phyloP scores from a whole-genome alignment of 176 grass and related monocot species.

The Oryza meyeriana region DNA sequence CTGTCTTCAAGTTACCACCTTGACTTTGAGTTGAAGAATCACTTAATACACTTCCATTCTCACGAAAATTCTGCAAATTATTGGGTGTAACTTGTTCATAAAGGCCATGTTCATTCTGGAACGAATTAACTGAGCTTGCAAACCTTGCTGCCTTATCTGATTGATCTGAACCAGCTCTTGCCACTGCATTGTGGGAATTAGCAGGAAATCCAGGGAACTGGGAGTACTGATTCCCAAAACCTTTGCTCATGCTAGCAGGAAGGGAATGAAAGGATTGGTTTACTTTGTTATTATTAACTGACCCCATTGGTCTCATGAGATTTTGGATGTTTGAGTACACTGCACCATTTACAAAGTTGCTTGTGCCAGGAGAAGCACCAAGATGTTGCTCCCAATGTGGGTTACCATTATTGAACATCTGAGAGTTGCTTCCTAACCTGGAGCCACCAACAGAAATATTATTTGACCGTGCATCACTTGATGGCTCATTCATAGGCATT shows the following conservation, averaged over 20 bases:
- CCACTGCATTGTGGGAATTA: constrained; percentile 8
- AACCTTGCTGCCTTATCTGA: constrained; percentile 22
- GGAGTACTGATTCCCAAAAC: constrained; percentile 36
- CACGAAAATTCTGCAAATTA: constrained; percentile 41
- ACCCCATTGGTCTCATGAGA: constrained; percentile 21
- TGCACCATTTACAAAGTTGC: constrained; percentile 41
- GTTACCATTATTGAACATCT: constrained; percentile 29
- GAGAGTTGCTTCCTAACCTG: constrained; percentile 29
- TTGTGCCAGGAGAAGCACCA: constrained; percentile 27
- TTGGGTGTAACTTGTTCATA: constrained; percentile 18
- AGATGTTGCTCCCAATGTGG: constrained; percentile 29
- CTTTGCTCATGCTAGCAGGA: constrained; percentile 13
- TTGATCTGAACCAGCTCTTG: constrained; percentile 24
- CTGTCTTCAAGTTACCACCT: constrained; percentile 17
- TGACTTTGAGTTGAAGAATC: constrained; percentile 9
- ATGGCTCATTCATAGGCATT: constrained; percentile 38
- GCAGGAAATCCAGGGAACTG: constrained; percentile 28
- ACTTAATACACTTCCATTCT: constrained; percentile 29
- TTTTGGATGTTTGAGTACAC: constrained; percentile 35
- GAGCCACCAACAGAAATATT: constrained; percentile 16
- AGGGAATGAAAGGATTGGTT: constrained; percentile 29
- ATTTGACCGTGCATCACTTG: constrained; percentile 44
- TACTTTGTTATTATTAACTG: constrained; percentile 37
- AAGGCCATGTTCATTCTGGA: constrained; percentile 24
- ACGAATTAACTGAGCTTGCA: constrained; percentile 8